phyloP scores from a whole-genome alignment of 768 basidiomycete species.

The Tephrocybe sp. region DNA sequence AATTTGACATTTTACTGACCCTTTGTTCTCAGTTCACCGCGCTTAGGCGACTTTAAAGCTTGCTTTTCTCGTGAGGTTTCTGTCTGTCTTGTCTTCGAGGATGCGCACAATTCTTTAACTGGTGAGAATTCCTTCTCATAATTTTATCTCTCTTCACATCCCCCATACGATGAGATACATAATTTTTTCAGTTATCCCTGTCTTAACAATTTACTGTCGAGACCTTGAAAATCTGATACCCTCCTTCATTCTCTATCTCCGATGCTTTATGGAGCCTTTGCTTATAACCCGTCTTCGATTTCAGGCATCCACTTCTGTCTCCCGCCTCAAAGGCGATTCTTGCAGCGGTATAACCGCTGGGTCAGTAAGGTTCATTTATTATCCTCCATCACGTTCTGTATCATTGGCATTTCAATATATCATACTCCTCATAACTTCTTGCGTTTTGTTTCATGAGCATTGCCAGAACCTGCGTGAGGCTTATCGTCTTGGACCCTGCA shows the following conservation, averaged over 20 bases:
- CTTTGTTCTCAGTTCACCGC: neutral
- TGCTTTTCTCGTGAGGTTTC: no score
- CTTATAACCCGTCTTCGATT: neutral
- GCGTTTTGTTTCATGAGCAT: no score
- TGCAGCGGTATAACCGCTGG: no score
- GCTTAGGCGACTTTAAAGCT: no score
- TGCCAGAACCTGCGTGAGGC: no score
- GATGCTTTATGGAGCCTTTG: neutral
- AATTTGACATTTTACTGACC: constrained; percentile 1
- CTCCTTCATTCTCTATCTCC: constrained; percentile 4
- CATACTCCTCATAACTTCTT: no score
- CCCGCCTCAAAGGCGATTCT: no score
- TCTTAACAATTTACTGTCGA: constrained; percentile 31
- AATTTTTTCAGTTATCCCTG: constrained; percentile 36
- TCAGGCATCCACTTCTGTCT: neutral
- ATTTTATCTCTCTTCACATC: neutral
- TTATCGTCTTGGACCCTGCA: no score
- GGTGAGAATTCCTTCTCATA: constrained; percentile 1
- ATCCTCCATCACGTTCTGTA: no score
- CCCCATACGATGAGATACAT: constrained; percentile 26
- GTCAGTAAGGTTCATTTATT: no score
- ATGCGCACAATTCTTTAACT: no score
- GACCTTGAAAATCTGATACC: constrained; percentile 32
- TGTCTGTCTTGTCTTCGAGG: neutral
- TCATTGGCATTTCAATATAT: constrained; percentile 8